These are phyloP conservation scores for Xylaria sp. DNA, from an alignment of 2,329 filamentous ascomycete species.

Conservation along the genomic window DNA sequence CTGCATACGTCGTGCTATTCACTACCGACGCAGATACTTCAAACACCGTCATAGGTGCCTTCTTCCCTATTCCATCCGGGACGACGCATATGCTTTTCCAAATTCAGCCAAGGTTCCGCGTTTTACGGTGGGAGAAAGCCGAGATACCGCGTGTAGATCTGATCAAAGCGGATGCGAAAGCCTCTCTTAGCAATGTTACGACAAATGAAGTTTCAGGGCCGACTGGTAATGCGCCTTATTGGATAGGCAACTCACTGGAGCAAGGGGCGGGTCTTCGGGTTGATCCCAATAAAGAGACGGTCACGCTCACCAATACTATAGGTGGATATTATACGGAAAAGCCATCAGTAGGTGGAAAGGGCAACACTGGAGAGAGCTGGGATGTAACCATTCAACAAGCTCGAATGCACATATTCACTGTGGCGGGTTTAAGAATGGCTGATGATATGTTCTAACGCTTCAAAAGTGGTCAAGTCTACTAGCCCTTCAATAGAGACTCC, in stretches of 20 bases:
- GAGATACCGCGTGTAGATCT: background rate
- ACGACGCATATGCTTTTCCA: slow-evolving; percentile 19
- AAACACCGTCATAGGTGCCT: slow-evolving; percentile 11
- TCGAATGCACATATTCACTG: slow-evolving; percentile 43
- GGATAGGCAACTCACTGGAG: background rate
- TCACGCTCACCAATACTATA: background rate
- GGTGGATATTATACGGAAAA: background rate
- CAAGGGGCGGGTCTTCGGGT: background rate
- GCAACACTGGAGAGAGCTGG: background rate
- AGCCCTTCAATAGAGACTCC: no score
- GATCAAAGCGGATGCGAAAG: background rate
- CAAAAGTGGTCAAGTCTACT: no score
- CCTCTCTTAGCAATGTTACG: background rate
- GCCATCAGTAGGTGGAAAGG: background rate
- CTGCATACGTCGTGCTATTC: slow-evolving; percentile 13
- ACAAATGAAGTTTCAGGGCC: background rate
- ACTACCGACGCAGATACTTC: background rate
- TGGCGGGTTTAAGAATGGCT: background rate
- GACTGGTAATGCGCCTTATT: background rate
- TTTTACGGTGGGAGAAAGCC: background rate
- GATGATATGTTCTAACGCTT: background rate
- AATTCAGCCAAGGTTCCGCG: slow-evolving; percentile 10
- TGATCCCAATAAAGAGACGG: background rate
- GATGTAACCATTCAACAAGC: slow-evolving; percentile 3
- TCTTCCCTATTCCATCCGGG: background rate